Base-by-base conservation (phyloP, 805 yeast genomes). In the Saturnispora dispora region DNA sequence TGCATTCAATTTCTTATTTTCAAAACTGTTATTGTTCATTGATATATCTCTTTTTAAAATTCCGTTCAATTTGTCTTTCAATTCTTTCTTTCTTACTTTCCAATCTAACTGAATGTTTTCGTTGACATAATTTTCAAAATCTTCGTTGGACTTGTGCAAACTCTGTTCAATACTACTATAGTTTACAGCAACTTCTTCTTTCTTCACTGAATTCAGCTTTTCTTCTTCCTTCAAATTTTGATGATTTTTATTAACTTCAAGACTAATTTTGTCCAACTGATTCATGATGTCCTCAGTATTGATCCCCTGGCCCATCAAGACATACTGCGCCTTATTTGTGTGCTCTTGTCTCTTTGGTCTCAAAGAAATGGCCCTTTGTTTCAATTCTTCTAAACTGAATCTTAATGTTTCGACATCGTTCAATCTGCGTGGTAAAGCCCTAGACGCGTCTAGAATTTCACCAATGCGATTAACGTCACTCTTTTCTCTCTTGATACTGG, bases 231-330 rank as follows among this genome's bases (percentile, higher is more conserved):
- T 37, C 41, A 37, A 18, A 37, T 37, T 37, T 18, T 37, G 41
- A 37, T 39, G 43, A 30, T 37, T 33, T 32, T 37, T 45, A 20
- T 42, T 41, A 2, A 30, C 33, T 35, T 27, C 42, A 18, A 30
- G 28, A 11, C 45, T 36, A 23, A 47, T 36, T 37, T 50, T 48
- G 42, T 74, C 72, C 52, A 83, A 66, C 46, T 81, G 83, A 32
- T 68, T 68, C 57, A 86, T 89, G 39, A 90, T 81, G 52, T 88
- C 93, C 59, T 88, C 96, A 47, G 91, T 83, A 41, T 87, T 81
- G 48, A 89, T 77, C 1, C 97, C 97, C 61, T 91, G 84, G 1
- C 90, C 86, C 5, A 96, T 96, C 43, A 91, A 71, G 39, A 93
- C 70, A 64, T 93, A 93, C 63, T 93, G 98, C 2, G 87, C 93